Conservation (phyloP, 257 asterid species). For the Scutellaria minor region DNA sequence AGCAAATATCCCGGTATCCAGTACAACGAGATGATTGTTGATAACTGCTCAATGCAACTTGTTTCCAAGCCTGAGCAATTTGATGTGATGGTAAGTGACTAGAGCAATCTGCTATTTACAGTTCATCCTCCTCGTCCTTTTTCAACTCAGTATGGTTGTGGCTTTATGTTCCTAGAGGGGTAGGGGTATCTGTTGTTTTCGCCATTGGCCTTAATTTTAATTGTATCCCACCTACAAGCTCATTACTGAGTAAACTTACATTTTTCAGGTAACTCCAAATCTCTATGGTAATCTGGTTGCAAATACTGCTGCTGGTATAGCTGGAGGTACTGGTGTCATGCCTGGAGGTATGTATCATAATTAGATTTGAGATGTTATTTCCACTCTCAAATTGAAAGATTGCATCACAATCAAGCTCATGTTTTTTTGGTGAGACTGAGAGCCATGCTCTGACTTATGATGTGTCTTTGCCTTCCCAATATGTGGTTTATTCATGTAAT, state of each 20-base stretch:
- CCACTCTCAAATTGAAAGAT: constrained; percentile 10
- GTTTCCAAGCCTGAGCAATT: constrained; percentile 98
- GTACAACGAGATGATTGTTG: constrained; percentile 92
- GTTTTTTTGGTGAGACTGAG: neutral
- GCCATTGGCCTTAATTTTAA: neutral
- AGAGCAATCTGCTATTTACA: neutral
- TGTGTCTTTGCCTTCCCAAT: neutral
- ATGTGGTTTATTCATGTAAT: neutral
- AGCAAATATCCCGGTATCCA: constrained; percentile 89
- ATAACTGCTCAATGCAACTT: constrained; percentile 99
- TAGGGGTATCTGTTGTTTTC: neutral
- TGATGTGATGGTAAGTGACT: constrained; percentile 84
- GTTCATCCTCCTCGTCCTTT: neutral
- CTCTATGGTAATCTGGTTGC: constrained; percentile 86
- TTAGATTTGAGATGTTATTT: neutral
- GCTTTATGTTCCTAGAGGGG: too few relatives aligned
- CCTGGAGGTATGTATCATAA: constrained; percentile 72
- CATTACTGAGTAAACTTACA: constrained; percentile 8
- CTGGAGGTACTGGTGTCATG: constrained; percentile 94
- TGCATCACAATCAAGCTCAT: neutral
- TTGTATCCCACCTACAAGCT: neutral
- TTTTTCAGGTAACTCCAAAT: constrained; percentile 78
- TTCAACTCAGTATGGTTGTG: neutral
- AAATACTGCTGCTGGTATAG: constrained; percentile 88
- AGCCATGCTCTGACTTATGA: neutral